These are phyloP conservation scores for Neurospora sp. DNA, from an alignment of 495 filamentous ascomycete species.

Conservation along the genomic window DNA sequence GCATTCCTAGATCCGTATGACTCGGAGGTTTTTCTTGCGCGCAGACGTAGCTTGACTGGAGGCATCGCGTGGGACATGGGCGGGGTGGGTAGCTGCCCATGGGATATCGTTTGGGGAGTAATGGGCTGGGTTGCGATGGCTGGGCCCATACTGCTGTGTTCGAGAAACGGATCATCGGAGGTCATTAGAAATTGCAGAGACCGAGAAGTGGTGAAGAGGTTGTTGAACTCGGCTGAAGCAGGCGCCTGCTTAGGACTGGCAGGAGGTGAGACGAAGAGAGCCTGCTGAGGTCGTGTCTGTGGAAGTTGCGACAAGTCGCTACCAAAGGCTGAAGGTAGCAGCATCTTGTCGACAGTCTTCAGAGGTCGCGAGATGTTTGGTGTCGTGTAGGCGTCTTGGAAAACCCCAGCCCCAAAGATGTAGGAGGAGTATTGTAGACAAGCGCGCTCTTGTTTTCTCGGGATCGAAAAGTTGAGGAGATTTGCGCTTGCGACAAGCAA, in stretches of 20 bases:
- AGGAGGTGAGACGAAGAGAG: slow-evolving; percentile 52
- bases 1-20: slow-evolving; percentile 1
- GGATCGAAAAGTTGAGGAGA: not conserved
- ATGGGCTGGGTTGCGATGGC: slow-evolving; percentile 18
- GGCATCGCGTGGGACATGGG: slow-evolving; percentile 40
- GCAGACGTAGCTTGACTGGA: slow-evolving; percentile 37
- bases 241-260: slow-evolving; percentile 52
- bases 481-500: not conserved
- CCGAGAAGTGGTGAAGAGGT: slow-evolving; percentile 59
- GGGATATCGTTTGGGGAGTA: slow-evolving; percentile 40
- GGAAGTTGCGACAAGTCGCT: slow-evolving; percentile 51
- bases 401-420: not conserved
- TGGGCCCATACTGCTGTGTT: slow-evolving; percentile 25
- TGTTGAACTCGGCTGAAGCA: slow-evolving; percentile 40
- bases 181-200: slow-evolving; percentile 59
- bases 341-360: slow-evolving; percentile 32
- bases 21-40: slow-evolving; percentile 28
- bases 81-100: slow-evolving; percentile 42
- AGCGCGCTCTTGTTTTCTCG: not conserved
- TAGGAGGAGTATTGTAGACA: not conserved
- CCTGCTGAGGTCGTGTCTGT: slow-evolving; percentile 40
- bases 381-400: not conserved
- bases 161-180: slow-evolving; percentile 22
- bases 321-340: slow-evolving; percentile 61
- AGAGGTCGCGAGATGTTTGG: not conserved